Evolutionary conservation across 331 rosid species (phyloP).

Genomic region (Phaseolus coccineus): DNA sequence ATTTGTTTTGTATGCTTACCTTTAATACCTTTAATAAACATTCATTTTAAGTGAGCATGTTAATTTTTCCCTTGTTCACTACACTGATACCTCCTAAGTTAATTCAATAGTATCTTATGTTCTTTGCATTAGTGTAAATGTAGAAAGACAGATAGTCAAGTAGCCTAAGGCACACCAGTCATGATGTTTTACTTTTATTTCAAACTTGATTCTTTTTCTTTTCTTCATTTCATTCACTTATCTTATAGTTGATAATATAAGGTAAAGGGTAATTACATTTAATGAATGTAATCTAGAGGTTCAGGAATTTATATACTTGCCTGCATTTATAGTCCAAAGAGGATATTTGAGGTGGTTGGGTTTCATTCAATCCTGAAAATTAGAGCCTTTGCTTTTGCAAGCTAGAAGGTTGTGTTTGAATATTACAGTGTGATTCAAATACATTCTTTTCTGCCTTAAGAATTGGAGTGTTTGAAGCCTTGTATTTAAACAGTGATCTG

Average conservation of each 20-base stretch:
- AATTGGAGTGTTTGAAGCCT: not conserved
- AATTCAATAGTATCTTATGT: not conserved
- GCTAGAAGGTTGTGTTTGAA: not conserved
- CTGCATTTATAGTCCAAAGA: not conserved
- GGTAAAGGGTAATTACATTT: not conserved
- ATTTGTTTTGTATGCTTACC: not conserved
- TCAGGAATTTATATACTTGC: not conserved
- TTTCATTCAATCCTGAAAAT: not conserved
- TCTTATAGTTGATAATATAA: not conserved
- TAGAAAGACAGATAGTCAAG: not conserved
- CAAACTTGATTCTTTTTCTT: not conserved
- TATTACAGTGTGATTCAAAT: not conserved
- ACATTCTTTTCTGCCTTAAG: not conserved
- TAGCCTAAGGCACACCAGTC: not conserved
- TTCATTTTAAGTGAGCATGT: not conserved
- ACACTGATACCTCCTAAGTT: not conserved
- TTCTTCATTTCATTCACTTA: not conserved
- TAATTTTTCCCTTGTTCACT: not conserved
- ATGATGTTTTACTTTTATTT: not conserved
- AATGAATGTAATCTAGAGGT: slow-evolving; percentile 6
- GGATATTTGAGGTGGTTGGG: not conserved
- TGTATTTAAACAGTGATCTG: not conserved
- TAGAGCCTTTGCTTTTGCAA: not conserved
- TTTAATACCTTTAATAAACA: not conserved
- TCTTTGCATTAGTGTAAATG: not conserved